Conservation (phyloP, 2,329 filamentous ascomycete species). For the Pseudogymnoascus sp. region DNA sequence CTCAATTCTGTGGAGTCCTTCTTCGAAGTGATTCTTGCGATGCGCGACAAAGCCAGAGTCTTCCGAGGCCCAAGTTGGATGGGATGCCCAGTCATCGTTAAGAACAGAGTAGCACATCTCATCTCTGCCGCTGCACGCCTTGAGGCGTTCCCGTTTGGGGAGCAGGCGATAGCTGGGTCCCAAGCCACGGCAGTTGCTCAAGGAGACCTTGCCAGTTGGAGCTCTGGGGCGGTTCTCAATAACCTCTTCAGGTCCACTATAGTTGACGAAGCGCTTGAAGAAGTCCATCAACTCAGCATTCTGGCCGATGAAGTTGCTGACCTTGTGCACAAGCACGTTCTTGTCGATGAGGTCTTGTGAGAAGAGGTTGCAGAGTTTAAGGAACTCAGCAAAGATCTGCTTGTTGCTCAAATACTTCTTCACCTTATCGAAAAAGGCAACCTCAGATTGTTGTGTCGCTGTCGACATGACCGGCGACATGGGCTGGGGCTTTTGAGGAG, state of each 20-base stretch:
- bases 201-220: constrained; percentile 73
- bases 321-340: constrained; percentile 72
- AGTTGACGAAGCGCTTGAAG: constrained; percentile 77
- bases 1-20: constrained; percentile 89
- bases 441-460: constrained; percentile 73
- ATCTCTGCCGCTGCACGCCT: constrained; percentile 87
- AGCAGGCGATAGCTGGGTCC: constrained; percentile 91
- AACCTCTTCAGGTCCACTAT: constrained; percentile 66
- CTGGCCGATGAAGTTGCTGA: constrained; percentile 75
- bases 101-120: constrained; percentile 88
- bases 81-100: constrained; percentile 97
- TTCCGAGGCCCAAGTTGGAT: constrained; percentile 97
- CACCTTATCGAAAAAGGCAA: constrained; percentile 89
- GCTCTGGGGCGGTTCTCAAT: constrained; percentile 71
- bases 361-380: constrained; percentile 95
- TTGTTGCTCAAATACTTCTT: constrained; percentile 96
- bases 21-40: constrained; percentile 91
- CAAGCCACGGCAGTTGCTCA: constrained; percentile 92
- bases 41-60: constrained; percentile 97
- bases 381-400: constrained; percentile 85
- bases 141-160: constrained; percentile 83
- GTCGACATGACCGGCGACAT: constrained; percentile 66
- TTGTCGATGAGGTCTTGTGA: constrained; percentile 88
- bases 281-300: constrained; percentile 83
- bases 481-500: constrained; percentile 67